Base-by-base conservation (phyloP, 106 monocot genomes). In the Narthecium ossifragum region DNA sequence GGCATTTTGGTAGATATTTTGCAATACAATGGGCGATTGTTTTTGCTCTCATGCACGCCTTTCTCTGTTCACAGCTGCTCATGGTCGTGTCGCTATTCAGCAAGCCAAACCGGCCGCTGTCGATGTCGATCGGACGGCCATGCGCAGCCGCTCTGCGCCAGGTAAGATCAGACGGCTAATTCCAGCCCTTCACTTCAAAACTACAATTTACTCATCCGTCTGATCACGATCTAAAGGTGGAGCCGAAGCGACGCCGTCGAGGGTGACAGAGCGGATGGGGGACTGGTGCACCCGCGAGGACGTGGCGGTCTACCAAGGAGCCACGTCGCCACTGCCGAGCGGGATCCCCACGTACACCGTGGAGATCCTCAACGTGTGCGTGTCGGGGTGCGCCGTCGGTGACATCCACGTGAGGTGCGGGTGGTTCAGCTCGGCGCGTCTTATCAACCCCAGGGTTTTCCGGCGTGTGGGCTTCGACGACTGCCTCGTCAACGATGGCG, bases 401-500 rank as follows among this genome's bases (percentile, higher is more conserved):
- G 31, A 50, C 39, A 20, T 78, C 67, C 78, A 78, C 55, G 38
- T 78, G n/a, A 15, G 27, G 22, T 78, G 78, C 43, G 72, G 78
- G 5, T 78, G 67, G 72, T 78, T 72, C 72, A 68, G 72, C 57
- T 66, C 72, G 2, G 66, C 57, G 38, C 36, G 57, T 1, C 57
- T 78, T 5, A 51, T 78, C 25, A 68, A 78, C 41, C 78, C 78
- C 18, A 46, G 33, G 29, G 43, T 78, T 25, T 78, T 78, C 67
- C 71, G 72, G 13, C 78, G 78, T 12, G 18, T 78, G 15, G 40
- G 45, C 10, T 61, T 30, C 63, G 55, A 68, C 26, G 78, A 72
- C 57, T 78, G 78, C 51, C 67, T 78, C 24, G 78, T 78, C 67
- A 78, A 78, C 57, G 57, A 72, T 34, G 78, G 78, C 10, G 30